Evolutionary conservation across 1,284 basidiomycete species (phyloP).

Genomic region (Ustilago curta): DNA sequence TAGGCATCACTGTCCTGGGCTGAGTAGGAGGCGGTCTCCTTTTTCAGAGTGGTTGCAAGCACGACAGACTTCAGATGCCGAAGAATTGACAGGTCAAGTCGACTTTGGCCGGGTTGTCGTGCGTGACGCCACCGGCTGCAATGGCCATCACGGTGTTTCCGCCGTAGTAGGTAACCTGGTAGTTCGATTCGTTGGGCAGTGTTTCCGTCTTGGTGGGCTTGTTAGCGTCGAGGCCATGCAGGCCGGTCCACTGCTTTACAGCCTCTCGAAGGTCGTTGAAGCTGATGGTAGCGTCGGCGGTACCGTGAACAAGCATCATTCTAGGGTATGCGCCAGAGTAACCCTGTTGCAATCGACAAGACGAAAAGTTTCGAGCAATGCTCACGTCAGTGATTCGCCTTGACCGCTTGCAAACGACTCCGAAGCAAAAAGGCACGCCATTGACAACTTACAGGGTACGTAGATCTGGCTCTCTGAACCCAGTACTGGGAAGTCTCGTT

Average conservation of each 20-base stretch:
- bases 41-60: no score
- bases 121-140: slow-evolving; percentile 23
- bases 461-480: no score
- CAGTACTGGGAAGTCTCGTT: no score
- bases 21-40: no score
- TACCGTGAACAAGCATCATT: slow-evolving; percentile 39
- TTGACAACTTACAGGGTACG: slow-evolving; percentile 2
- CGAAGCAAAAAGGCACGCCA: no score
- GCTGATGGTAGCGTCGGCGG: slow-evolving; percentile 12
- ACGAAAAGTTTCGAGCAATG: not conserved
- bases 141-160: slow-evolving; percentile 16
- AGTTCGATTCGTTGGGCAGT: no score
- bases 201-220: not conserved
- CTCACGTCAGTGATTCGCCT: not conserved
- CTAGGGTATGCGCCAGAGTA: slow-evolving; percentile 13
- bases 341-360: not conserved
- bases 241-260: slow-evolving; percentile 28
- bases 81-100: slow-evolving; percentile 19
- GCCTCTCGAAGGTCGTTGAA: slow-evolving; percentile 28
- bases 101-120: slow-evolving; percentile 25
- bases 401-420: not conserved
- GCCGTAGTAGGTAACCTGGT: no score
- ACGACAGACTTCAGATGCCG: slow-evolving; percentile 15
- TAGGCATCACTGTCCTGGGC: no score
- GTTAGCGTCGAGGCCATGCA: slow-evolving; percentile 17